Base-by-base conservation (phyloP, 2,329 filamentous ascomycete genomes). In the Lachnellula willkommii region DNA sequence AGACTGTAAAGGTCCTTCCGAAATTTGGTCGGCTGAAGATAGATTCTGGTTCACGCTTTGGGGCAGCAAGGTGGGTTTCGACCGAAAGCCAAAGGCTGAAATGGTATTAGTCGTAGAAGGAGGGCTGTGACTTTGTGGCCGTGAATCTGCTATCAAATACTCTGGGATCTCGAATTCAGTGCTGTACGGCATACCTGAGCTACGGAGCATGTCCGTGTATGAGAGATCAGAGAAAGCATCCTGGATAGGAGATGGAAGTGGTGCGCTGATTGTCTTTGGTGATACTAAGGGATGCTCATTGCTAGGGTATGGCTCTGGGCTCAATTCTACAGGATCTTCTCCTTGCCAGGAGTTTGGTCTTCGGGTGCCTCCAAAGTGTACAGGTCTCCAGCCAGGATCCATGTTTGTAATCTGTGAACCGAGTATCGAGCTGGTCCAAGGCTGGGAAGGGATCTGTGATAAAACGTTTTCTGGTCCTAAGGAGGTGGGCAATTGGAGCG, bases 341-440 rank as follows among this genome's bases (percentile, higher is more conserved):
- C 47, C 50, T 17, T 40, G 3, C 57, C 39, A 42, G 50, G 53
- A 40, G 53, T 61, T 9, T 60, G 57, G 42, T 55, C 62, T 47
- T 52, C 60, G 37, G 47, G 36, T 28, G 32, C 26, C 8, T 14
- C 35, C 55, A 22, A 43, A 36, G 7, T 51, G 47, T 36, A 59
- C 17, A 3, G 54, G 50, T n/a, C 43, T 50, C 56, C 58, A 60
- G 36, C 35, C 45, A 32, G 52, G 47, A 4, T 32, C 36, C 14
- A 55, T 40, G 8, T 32, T 32, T 2, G 28, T 11, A 32, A 12
- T 32, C 28, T 32, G 28, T 32, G 28, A 32, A 11, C 28, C 9
- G 28, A 3, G 9, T 12, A 11, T 32, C 9, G 8, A 32, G 28
- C 11, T 32, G 28, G 28, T 32, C 28, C 28, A 32, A 32, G 28